phyloP scores from a whole-genome alignment of 257 asterid species.

The Voacanga thouarsii region DNA sequence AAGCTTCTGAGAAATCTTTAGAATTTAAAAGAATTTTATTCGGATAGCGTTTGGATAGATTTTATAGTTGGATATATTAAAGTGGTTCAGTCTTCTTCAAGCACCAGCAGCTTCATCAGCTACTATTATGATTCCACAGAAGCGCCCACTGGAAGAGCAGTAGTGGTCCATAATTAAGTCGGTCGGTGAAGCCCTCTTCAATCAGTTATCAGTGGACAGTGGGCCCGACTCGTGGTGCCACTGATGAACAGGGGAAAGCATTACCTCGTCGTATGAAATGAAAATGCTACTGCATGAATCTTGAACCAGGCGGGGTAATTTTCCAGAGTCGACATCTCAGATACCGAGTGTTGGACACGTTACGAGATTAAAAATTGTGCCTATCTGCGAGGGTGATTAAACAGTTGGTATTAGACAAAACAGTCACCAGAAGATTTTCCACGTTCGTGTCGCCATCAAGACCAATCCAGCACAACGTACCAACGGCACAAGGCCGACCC shows the following conservation, averaged over 20 bases:
- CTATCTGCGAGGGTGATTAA: neutral
- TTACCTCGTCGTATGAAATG: neutral
- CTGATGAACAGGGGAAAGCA: neutral
- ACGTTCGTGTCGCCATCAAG: neutral
- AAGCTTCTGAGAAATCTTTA: neutral
- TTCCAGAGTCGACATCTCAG: neutral
- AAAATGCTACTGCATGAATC: neutral
- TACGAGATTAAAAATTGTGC: neutral
- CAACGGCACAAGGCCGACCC: no score
- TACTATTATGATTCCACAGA: neutral
- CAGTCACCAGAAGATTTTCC: neutral
- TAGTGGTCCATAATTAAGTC: neutral
- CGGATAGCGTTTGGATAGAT: neutral
- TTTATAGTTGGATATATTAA: no score
- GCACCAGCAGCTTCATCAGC: neutral
- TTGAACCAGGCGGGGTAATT: no score
- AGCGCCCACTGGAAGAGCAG: neutral
- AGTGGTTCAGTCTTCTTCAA: neutral
- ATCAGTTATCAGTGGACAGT: neutral
- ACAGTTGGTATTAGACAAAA: conserved; percentile 6
- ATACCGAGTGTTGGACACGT: neutral
- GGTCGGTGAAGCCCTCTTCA: no score
- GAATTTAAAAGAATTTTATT: neutral
- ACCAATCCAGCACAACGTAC: neutral
- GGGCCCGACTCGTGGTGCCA: neutral